Base-by-base conservation (phyloP, 2,329 filamentous ascomycete genomes). In the Penicillium thymicola region DNA sequence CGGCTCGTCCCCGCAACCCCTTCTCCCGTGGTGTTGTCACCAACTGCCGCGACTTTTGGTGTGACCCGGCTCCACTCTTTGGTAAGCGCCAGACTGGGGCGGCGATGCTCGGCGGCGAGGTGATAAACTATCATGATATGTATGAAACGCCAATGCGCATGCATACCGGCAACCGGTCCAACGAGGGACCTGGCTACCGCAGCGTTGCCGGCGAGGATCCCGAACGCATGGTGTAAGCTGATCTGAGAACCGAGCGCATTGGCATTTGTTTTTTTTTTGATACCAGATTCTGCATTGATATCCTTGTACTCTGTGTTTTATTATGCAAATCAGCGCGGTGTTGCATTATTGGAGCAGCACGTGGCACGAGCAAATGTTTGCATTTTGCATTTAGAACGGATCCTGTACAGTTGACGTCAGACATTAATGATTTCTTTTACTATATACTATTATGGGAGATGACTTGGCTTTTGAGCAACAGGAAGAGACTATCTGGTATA, bases 41-140 rank as follows among this genome's bases (percentile, higher is more conserved):
- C 57, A 99, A 99, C 71, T 99, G 94, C 75, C 88, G 85, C 63
- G 95, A 99, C 74, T 99, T 99, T 72, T 97, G 92, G 91, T 93
- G 89, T 67, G 94, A 97, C 70, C 86, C 90, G 2, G 87, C 89
- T 2, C 89, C 93, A 0, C 73, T 96, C 18, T 93, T 96, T 71
- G 86, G 88, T 11, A 85, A 82, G 65, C 83, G 88, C 56, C 85
- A 90, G 67, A 88, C 84, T 49, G 92, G 92, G 13, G 81, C 82
- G 42, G 92, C 89, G 0, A 77, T 92, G 71, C 76, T 99, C 8
- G 90, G 86, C 14, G 93, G 94, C 2, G 82, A 89, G 67, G 78
- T 82, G 38, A 85, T 99, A 45, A 91, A 97, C 75, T 99, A 97
- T 74, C 89, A 89, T 21, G 84, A 83, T 55, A 85, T 97, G 81